Conservation (phyloP, 1,284 basidiomycete genomes). For the Cutaneotrichosporon arboriforme region DNA sequence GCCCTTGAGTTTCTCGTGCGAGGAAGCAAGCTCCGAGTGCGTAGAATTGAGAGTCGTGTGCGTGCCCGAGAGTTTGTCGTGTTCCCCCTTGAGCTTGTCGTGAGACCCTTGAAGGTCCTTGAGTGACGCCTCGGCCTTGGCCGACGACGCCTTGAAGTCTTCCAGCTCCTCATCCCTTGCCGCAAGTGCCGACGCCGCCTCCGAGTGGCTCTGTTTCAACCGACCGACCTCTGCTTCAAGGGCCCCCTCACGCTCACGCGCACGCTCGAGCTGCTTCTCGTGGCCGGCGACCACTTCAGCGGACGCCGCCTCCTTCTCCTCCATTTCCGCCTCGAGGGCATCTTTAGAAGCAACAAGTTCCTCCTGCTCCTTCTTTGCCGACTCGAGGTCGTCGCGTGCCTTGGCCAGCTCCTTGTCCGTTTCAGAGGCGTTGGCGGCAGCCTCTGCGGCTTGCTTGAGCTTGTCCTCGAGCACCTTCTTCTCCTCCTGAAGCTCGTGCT, state of each 20-base stretch:
- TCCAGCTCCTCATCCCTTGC: constrained; percentile 5
- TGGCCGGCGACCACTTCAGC: constrained; percentile 28
- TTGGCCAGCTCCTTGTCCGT: constrained; percentile 14
- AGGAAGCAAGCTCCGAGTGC: constrained; percentile 19
- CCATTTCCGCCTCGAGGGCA: constrained; percentile 9
- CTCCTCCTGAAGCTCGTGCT: constrained; percentile 23
- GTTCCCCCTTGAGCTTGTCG: constrained; percentile 17
- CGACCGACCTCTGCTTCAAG: constrained; percentile 43
- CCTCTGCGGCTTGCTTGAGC: constrained; percentile 8
- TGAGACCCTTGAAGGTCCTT: constrained; percentile 17
- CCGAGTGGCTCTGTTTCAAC: constrained; percentile 34
- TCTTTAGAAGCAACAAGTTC: constrained; percentile 1
- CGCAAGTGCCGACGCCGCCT: constrained; percentile 15
- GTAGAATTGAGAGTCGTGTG: constrained; percentile 17
- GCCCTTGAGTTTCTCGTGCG: constrained; percentile 16
- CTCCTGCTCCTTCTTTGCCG: constrained; percentile 1
- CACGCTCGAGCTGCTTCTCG: constrained; percentile 39
- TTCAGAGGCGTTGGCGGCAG: constrained; percentile 15
- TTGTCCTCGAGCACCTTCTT: constrained; percentile 14
- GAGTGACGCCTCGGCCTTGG: constrained; percentile 5
- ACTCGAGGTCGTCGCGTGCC: constrained; percentile 9
- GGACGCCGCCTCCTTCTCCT: constrained; percentile 11
- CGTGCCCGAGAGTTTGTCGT: constrained; percentile 12
- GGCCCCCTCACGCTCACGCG: constrained; percentile 38
- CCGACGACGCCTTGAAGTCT: constrained; percentile 1